A percentile compares a stretch with the other conserved stretches of the same genome.
These are phyloP conservation scores for Dentipellis fragilis DNA, from an alignment of 768 basidiomycete species.

Conservation along the genomic window DNA sequence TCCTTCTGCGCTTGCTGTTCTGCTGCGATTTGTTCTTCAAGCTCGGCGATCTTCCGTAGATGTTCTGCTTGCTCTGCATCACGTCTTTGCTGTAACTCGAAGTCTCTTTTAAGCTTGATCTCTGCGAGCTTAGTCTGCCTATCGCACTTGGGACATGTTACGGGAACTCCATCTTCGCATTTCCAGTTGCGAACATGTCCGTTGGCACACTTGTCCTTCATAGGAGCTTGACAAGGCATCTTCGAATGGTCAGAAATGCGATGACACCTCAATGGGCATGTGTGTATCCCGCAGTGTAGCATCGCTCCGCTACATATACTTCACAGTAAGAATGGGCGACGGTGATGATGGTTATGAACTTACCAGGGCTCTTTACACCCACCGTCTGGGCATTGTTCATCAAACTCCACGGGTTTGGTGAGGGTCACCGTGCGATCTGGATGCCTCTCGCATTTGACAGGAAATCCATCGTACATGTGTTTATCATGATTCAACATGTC, in stretches of 20 bases:
- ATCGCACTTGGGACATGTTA: slow-evolving; percentile 38
- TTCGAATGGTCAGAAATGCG: slow-evolving; percentile 43
- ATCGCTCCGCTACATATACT: slow-evolving; percentile 28
- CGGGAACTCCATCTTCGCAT: slow-evolving; percentile 31
- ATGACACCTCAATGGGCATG: slow-evolving; percentile 54
- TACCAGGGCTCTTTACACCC: slow-evolving; percentile 57
- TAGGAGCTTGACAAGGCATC: slow-evolving; percentile 33
- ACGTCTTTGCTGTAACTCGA: slow-evolving; percentile 31
- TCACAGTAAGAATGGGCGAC: not conserved
- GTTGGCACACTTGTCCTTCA: slow-evolving; percentile 30
- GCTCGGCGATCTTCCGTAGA: slow-evolving; percentile 27
- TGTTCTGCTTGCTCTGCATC: slow-evolving; percentile 37
- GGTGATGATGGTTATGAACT: slow-evolving; percentile 5
- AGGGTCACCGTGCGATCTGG: slow-evolving; percentile 30
- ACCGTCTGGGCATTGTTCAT: slow-evolving; percentile 44
- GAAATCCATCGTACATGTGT: slow-evolving; percentile 51
- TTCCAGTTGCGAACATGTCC: slow-evolving; percentile 34
- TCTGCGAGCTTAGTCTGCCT: slow-evolving; percentile 31
- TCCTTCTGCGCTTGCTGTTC: slow-evolving; percentile 28
- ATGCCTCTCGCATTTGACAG: slow-evolving; percentile 49
- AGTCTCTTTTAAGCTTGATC: slow-evolving; percentile 29
- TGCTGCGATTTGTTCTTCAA: slow-evolving; percentile 31
- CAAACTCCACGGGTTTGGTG: slow-evolving; percentile 36
- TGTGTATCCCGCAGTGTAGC: slow-evolving; percentile 42
- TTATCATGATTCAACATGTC: slow-evolving; percentile 28